Evolutionary conservation across 129 eudicot species (phyloP).

Genomic region (Kitagawia praeruptora): DNA sequence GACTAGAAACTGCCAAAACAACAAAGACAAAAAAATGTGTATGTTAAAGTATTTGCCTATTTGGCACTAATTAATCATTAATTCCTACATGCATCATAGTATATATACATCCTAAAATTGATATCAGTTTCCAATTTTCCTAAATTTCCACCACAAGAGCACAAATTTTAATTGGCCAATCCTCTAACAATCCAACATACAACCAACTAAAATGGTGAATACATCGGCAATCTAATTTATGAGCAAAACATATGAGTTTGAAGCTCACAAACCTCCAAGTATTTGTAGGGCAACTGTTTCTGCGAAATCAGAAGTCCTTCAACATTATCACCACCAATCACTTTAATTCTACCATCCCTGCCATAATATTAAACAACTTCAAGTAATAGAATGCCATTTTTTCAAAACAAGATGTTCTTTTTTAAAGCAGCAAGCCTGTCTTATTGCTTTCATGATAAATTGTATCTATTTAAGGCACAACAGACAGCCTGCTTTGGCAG

Average conservation of each 20-base stretch:
- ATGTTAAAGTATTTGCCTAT: not conserved
- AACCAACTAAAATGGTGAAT: not conserved
- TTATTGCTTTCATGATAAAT: not conserved
- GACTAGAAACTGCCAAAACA: constrained; percentile 69
- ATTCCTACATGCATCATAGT: not conserved
- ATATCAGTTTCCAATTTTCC: not conserved
- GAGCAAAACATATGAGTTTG: not conserved
- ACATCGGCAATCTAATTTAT: not conserved
- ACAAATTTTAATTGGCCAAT: not conserved
- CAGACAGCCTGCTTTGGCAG: not conserved
- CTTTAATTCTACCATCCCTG: constrained; percentile 99
- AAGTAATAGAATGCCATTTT: not conserved
- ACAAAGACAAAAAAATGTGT: not conserved
- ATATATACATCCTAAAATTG: not conserved
- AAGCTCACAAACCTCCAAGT: constrained; percentile 66
- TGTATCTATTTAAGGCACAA: no score
- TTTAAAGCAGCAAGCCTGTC: not conserved
- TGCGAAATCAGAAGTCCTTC: constrained; percentile 87
- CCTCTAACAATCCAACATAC: not conserved
- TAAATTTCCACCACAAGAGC: not conserved
- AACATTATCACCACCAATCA: constrained; percentile 83
- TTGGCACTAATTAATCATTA: not conserved
- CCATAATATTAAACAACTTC: not conserved
- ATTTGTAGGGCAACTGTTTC: constrained; percentile 66
- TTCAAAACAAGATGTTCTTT: not conserved